Percentiles rank a stretch among this genome's conserved stretches.
Conservation (phyloP, 2,329 filamentous ascomycete genomes). For the Colletotrichum paranaense region DNA sequence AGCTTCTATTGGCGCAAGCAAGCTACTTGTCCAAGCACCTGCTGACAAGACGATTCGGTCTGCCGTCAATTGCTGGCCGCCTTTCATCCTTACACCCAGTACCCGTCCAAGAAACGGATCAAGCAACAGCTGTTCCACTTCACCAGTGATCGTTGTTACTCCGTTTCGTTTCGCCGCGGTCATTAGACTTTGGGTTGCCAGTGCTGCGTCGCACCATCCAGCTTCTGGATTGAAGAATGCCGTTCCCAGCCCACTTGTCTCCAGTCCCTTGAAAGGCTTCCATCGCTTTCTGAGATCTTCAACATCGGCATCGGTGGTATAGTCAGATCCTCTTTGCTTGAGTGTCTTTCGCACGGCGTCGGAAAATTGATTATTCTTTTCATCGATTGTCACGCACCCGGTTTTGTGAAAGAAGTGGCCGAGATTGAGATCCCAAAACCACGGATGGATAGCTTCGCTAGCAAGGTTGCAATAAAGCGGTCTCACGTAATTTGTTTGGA, state of each 20-base stretch:
- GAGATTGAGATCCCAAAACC: constrained; percentile 19
- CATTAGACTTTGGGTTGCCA: constrained; percentile 18
- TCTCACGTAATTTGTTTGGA: constrained; percentile 48
- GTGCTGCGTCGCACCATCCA: constrained; percentile 23
- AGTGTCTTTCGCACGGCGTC: background rate
- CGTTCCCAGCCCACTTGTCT: background rate
- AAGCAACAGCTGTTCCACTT: background rate
- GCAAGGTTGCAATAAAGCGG: constrained; percentile 44
- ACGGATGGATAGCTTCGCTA: constrained; percentile 42
- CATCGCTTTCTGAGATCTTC: background rate
- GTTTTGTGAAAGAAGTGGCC: constrained; percentile 28
- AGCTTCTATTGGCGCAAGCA: constrained; percentile 50
- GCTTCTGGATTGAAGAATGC: constrained; percentile 26
- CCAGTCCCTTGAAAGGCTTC: background rate
- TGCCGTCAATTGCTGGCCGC: constrained; percentile 34
- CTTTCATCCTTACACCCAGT: background rate
- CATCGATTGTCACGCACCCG: constrained; percentile 13
- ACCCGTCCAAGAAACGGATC: background rate
- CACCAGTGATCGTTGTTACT: constrained; percentile 2
- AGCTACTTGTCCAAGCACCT: constrained; percentile 63
- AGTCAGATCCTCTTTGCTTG: constrained; percentile 21
- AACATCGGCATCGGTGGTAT: constrained; percentile 2
- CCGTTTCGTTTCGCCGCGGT: constrained; percentile 11
- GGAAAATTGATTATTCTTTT: background rate
- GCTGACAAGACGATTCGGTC: constrained; percentile 67